Base-by-base conservation (phyloP, 2,329 filamentous ascomycete species). In the Delphinella strobiligena region DNA sequence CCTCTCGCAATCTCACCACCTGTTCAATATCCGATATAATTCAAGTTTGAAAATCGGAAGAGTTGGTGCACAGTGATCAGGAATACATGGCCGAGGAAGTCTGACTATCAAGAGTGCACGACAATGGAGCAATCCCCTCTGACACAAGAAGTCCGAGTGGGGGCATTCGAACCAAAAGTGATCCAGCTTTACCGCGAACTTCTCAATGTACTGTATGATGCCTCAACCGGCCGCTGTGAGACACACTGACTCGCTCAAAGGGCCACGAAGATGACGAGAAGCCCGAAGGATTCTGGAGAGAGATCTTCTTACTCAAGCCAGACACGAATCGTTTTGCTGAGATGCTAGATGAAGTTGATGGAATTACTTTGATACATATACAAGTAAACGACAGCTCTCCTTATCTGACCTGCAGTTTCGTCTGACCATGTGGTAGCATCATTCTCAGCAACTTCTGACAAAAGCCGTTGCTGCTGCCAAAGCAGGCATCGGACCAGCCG, bases 91-190 rank as follows among this genome's bases (percentile, higher is more conserved):
- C n/a, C 22, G 22, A 27, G 22, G 22, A 7, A 7, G 22, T 27
- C 22, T 27, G 22, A 27, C 7, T 27, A 12, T 12, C 22, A 27
- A 7, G 7, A 7, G 12, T 27, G 7, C 12, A 12, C 22, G 12
- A 27, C 12, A 27, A 93, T 93, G 85, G 85, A 93, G 68, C 74
- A 79, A 52, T 96, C 89, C 58, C 91, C 91, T 48, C 75, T 98
- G 58, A 94, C 88, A 42, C 87, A 93, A 64, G 87, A 95, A 71
- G 77, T 78, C 62, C 77, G 86, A 54, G 91, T 89, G 40, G 82
- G 93, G 61, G 76, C 81, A 31, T 95, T 98, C 59, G 82, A 93
- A 63, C 89, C 84, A 40, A 98, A 98, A 67, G 84, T 98, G 50
- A 82, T 93, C 45, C 74, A 82, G 60, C 76, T 96, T 37, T 98